A percentile compares a stretch with the other conserved stretches of the same genome.
These are phyloP conservation scores for Lentinula lateritia DNA, from an alignment of 768 basidiomycete species.

Conservation along the genomic window DNA sequence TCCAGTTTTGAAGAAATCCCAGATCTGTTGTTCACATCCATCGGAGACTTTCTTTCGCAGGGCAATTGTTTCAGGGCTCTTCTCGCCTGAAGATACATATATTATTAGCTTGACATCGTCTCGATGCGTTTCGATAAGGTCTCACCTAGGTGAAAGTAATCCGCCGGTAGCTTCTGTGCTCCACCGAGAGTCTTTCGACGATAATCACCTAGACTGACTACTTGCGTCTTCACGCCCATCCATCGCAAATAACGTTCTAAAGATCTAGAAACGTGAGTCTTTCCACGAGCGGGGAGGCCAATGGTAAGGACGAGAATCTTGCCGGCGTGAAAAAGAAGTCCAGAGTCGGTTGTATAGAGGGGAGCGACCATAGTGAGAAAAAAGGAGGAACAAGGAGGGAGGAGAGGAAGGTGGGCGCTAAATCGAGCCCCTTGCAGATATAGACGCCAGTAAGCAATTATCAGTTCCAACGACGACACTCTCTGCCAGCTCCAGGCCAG, in stretches of 20 bases:
- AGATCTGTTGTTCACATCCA: constrained; percentile 86
- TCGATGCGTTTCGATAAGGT: too few species aligned
- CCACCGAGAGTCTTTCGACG: constrained; percentile 85
- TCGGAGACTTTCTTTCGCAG: constrained; percentile 69
- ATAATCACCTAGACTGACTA: constrained; percentile 94
- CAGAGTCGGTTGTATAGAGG: constrained; percentile 87
- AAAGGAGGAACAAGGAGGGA: too few species aligned
- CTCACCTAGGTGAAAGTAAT: constrained; percentile 84
- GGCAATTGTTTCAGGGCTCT: constrained; percentile 73
- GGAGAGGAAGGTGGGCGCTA: too few species aligned
- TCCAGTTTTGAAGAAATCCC: constrained; percentile 78
- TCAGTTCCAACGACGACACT: too few species aligned
- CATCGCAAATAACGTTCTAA: constrained; percentile 97
- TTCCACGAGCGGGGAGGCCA: constrained; percentile 90
- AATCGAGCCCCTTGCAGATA: too few species aligned
- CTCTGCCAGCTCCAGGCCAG: too few species aligned
- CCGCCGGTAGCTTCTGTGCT: constrained; percentile 80
- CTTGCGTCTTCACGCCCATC: constrained; percentile 96
- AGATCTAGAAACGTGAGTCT: constrained; percentile 94
- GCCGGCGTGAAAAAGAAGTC: constrained; percentile 85
- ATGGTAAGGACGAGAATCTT: constrained; percentile 93
- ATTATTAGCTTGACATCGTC: too few species aligned
- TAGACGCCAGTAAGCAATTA: too few species aligned
- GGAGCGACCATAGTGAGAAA: constrained; percentile 75
- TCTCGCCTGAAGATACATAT: constrained; percentile 46